Evolutionary conservation across 73 alveolate species (phyloP), one percentile per base, ranked within the genome.

Genomic region (Blepharisma stoltei): DNA sequence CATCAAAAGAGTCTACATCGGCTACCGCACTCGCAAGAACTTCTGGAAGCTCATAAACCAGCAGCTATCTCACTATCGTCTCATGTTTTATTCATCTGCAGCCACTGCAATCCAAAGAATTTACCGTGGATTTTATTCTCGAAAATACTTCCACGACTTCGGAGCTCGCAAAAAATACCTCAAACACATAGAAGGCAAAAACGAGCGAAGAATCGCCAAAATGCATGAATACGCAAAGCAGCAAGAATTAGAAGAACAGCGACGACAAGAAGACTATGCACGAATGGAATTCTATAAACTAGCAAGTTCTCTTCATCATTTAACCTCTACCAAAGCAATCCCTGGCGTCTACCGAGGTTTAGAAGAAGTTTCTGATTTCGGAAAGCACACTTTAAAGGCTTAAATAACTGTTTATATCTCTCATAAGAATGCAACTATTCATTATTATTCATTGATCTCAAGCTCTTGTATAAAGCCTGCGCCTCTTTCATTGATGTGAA

Each of bases 291-390:
- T 90, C 78, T 60, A 82, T 6, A 78, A 86, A 55, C 82, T 90
- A 9, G 94, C 92, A 48, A 78, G 89, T 38, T 86, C 86, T 66
- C 84, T 90, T 32, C 97, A 90, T 73, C 94, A 90, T 69, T 20
- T 52, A 52, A 52, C 67, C 0, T n/a, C 32, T 20, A 52, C 67
- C 23, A 52, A 52, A 20, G 23, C 18, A n/a, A 52, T 52, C 18
- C 67, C 67, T 1, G 67, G 67, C 18, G 67, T 52, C 0, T 52
- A 52, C 3, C 18, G 23, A 52, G 32, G 23, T 3, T 14, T 52
- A 52, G 67, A 52, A 68, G 82, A 70, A 54, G 73, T 75, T 75
- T 73, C 70, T 44, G 76, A 43, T 20, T 11, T 48, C 46, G 88
- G 79, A 81, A 85, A 78, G 41, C 41, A 32, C 41, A 32, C 41